Base-by-base conservation (phyloP, 495 filamentous ascomycete genomes). In the Aspergillus funiculosus region DNA sequence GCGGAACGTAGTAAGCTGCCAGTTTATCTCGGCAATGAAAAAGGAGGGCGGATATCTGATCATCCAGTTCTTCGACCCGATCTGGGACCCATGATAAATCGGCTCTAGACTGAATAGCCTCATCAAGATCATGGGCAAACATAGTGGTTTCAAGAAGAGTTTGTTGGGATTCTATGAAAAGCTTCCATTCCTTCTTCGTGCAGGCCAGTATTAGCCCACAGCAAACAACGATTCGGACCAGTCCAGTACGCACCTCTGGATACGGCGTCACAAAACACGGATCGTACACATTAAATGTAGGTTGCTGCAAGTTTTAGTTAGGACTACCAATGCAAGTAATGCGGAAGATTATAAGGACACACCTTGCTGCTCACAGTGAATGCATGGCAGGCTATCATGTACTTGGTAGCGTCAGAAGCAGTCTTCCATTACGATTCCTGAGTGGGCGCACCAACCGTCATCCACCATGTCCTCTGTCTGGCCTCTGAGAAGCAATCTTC, bases 401-500 rank as follows among this genome's bases (percentile, higher is more conserved):
- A 55, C 52, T 55, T 22, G n/a, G n/a, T n/a, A n/a, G n/a, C n/a
- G n/a, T n/a, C n/a, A n/a, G n/a, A n/a, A n/a, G n/a, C n/a, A n/a
- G n/a, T n/a, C n/a, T n/a, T n/a, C n/a, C n/a, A n/a, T n/a, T n/a
- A n/a, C n/a, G n/a, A n/a, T n/a, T n/a, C n/a, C n/a, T n/a, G n/a
- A n/a, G n/a, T n/a, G n/a, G n/a, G n/a, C n/a, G n/a, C n/a, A n/a
- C n/a, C n/a, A n/a, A 67, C 67, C 26, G 71, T 72, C 67, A 74
- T 73, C 74, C 74, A 77, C 74, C 74, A 77, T 7, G 62, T 57
- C 21, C 72, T 59, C 21, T 66, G 59, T 48, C 60, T 64, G 19
- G 68, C 64, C 46, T 75, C 72, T 1, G 62, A 68, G 38, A 59
- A 60, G 30, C 63, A 61, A 21, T 71, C 63, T 3, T 68, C 67